A percentile compares a stretch with the other conserved stretches of the same genome.
These are phyloP conservation scores for Phylloporus arenicola DNA, from an alignment of 768 basidiomycete species.

Conservation along the genomic window DNA sequence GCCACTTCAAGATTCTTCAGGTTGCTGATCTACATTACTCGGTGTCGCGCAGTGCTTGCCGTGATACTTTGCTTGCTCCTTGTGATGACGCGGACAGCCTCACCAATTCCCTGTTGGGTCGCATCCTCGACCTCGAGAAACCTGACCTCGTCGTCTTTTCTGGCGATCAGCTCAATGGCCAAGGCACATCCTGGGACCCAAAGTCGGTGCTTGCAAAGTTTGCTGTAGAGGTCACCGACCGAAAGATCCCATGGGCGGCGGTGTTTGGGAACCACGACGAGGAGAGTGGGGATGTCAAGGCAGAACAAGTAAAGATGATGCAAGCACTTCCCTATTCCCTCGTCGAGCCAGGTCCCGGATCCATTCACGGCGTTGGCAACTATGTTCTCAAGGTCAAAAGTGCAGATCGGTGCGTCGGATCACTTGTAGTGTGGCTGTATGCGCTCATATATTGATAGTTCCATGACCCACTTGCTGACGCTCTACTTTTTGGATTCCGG, in stretches of 20 bases:
- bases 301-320: constrained; percentile 65
- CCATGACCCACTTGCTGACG: constrained; percentile 83
- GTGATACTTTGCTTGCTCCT: constrained; percentile 55
- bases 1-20: constrained; percentile 85
- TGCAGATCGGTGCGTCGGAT: constrained; percentile 67
- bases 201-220: constrained; percentile 88
- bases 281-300: constrained; percentile 58
- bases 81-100: constrained; percentile 68
- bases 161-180: constrained; percentile 93
- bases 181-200: constrained; percentile 84
- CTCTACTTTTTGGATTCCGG: constrained; percentile 91
- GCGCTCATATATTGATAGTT: constrained; percentile 41
- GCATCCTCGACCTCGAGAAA: constrained; percentile 69
- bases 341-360: constrained; percentile 72
- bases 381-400: constrained; percentile 84
- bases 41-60: constrained; percentile 70
- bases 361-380: constrained; percentile 87
- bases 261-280: constrained; percentile 95
- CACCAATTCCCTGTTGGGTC: constrained; percentile 67
- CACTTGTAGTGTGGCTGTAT: background rate
- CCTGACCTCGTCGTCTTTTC: constrained; percentile 90
- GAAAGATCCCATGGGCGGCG: constrained; percentile 82
- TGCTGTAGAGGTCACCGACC: constrained; percentile 65
- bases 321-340: constrained; percentile 82
- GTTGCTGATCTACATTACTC: constrained; percentile 94